Percentiles rank a stretch among this genome's conserved stretches.
These are phyloP conservation scores for Hysterangium stoloniferum DNA, from an alignment of 768 basidiomycete genomes.

Conservation along the genomic window DNA sequence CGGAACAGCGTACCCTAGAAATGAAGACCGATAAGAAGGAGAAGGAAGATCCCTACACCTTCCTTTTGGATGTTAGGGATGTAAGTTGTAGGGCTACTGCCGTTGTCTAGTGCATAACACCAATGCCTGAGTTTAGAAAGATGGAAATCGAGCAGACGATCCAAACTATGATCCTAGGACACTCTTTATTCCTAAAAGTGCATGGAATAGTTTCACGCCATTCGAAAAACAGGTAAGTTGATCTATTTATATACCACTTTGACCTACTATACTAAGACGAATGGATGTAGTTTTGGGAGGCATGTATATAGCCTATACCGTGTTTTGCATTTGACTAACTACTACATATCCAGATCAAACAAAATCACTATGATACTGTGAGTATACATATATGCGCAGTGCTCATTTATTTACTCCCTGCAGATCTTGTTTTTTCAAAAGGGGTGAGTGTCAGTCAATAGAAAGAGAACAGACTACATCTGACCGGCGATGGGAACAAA, in stretches of 20 bases:
- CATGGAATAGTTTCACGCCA: slow-evolving; percentile 82
- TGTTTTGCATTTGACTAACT: not conserved
- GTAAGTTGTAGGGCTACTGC: slow-evolving; percentile 30
- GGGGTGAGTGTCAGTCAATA: slow-evolving; percentile 46
- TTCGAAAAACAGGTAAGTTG: slow-evolving; percentile 80
- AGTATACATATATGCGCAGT: slow-evolving; percentile 11
- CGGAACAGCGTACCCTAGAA: slow-evolving; percentile 65
- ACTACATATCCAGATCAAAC: slow-evolving; percentile 69
- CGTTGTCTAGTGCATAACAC: not conserved
- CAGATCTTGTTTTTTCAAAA: slow-evolving; percentile 96
- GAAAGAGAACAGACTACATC: not conserved
- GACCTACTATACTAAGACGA: not conserved
- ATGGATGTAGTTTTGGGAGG: slow-evolving; percentile 61
- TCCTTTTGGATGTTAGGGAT: slow-evolving; percentile 66
- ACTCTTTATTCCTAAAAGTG: slow-evolving; percentile 63
- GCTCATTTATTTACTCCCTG: slow-evolving; percentile 13
- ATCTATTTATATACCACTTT: not conserved
- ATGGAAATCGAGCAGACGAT: slow-evolving; percentile 68
- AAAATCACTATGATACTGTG: slow-evolving; percentile 94
- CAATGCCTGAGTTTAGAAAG: slow-evolving; percentile 47
- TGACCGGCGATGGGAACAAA: slow-evolving; percentile 19
- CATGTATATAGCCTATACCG: slow-evolving; percentile 17
- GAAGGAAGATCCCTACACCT: slow-evolving; percentile 67
- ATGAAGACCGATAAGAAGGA: slow-evolving; percentile 81
- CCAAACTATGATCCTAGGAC: slow-evolving; percentile 89